Base-by-base conservation (phyloP, 1,139 yeast genomes). In the Suhomyces guaymorum region DNA sequence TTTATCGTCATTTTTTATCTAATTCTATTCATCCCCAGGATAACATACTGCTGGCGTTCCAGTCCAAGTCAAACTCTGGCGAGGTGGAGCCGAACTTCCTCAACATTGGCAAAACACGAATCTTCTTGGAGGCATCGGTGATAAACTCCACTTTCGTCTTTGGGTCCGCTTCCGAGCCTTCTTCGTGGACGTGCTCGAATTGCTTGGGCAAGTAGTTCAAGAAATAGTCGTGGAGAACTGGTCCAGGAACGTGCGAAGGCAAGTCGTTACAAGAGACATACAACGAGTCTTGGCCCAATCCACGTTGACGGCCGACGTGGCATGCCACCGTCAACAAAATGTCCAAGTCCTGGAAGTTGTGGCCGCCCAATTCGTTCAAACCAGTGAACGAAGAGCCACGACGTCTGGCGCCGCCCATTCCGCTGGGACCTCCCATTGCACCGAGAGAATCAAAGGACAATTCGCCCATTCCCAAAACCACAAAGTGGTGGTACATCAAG, bases 331-430 rank as follows among this genome's bases (percentile, higher is more conserved):
- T 47, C 28, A 69, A 45, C 40, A 69, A 54, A 20, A 68, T 48
- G 41, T 65, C 71, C 41, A 66, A 57, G 43, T 68, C 74, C 38
- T 66, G 70, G 53, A 67, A 68, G 38, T 67, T 68, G 44, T 52
- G 55, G 2, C 71, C 73, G 14, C 71, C 73, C 41, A 66, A 52
- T 8, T 67, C 73, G 44, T 66, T 65, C 26, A 67, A 42, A 3
- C 69, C 66, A 8, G 66, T 55, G 35, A 66, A 62, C 19, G 72
- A 66, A 14, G 70, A 61, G 4, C 66, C 60, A 32, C 71, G 59
- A 32, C 61, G 52, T 12, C 38, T 39, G 15, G 32, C 48, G 19
- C 32, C 50, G 23, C 52, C 52, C 18, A 38, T 36, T 22, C 51
- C 51, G 13, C 39, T 37, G n/a, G 55, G 53, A 28, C 46, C 48